A percentile compares a stretch with the other conserved stretches of the same genome.
Evolutionary conservation across 1,139 yeast genomes (phyloP).

Genomic region (Suhomyces panamericanus): DNA sequence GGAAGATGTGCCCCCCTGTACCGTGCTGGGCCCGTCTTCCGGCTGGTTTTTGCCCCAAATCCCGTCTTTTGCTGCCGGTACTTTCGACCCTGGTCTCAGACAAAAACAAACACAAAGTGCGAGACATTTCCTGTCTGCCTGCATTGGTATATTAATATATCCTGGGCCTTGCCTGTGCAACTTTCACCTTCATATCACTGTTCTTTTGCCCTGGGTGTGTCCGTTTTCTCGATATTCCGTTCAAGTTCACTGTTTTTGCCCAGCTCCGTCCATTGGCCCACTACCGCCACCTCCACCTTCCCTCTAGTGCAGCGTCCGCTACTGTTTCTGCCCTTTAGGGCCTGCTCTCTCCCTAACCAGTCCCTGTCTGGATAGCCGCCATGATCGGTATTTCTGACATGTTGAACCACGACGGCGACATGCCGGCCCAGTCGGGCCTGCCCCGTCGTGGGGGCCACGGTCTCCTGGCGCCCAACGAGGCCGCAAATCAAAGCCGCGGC

Average conservation of each 20-base stretch:
- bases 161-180: not conserved
- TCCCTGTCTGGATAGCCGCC: not conserved
- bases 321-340: too few relatives aligned
- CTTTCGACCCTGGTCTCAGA: conserved; percentile 6
- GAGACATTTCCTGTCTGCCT: conserved; percentile 6
- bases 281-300: not conserved
- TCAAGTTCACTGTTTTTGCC: too few relatives aligned
- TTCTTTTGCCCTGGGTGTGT: too few relatives aligned
- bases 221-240: not conserved
- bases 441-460: too few relatives aligned
- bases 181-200: not conserved
- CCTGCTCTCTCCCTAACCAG: not conserved
- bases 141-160: not conserved
- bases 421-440: too few relatives aligned
- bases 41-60: too few relatives aligned
- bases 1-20: not conserved
- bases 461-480: too few relatives aligned
- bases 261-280: too few relatives aligned
- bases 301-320: too few relatives aligned
- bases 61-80: not conserved
- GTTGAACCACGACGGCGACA: conserved; percentile 15
- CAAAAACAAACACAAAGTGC: conserved; percentile 13
- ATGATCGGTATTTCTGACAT: conserved; percentile 19
- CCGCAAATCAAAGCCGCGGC: too few relatives aligned
- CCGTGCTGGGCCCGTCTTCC: not conserved